Evolutionary conservation across 2,329 filamentous ascomycete species (phyloP).

Genomic region (Nectriaceae sp.): DNA sequence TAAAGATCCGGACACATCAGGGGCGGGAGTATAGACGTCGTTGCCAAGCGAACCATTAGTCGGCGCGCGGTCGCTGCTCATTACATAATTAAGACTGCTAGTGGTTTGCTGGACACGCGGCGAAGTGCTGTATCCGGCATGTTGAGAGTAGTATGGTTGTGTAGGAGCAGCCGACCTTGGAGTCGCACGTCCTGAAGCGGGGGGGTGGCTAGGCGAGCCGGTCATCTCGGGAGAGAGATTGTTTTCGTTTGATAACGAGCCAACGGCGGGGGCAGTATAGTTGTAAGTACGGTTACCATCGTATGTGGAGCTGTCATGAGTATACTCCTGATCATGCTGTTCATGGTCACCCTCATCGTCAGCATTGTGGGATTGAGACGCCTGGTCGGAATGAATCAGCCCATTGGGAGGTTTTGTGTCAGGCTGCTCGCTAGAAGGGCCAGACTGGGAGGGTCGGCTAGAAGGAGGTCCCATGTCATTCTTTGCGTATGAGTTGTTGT

Average conservation of each 20-base stretch:
- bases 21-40: slow-evolving; percentile 71
- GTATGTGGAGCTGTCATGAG: slow-evolving; percentile 77
- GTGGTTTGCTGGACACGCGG: slow-evolving; percentile 70
- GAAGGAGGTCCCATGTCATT: slow-evolving; percentile 87
- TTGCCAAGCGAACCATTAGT: slow-evolving; percentile 59
- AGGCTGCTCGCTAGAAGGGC: slow-evolving; percentile 61
- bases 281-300: slow-evolving; percentile 74
- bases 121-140: slow-evolving; percentile 74
- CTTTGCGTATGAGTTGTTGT: slow-evolving; percentile 70
- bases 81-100: slow-evolving; percentile 86
- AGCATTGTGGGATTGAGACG: slow-evolving; percentile 54
- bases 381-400: slow-evolving; percentile 57
- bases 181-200: slow-evolving; percentile 80
- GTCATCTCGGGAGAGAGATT: slow-evolving; percentile 83
- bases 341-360: slow-evolving; percentile 75
- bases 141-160: slow-evolving; percentile 71
- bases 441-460: slow-evolving; percentile 57
- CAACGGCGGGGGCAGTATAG: slow-evolving; percentile 71
- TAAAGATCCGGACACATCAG: slow-evolving; percentile 56
- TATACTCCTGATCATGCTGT: slow-evolving; percentile 81
- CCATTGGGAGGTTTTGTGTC: slow-evolving; percentile 68
- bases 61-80: slow-evolving; percentile 73
- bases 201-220: slow-evolving; percentile 77
- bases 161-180: slow-evolving; percentile 75
- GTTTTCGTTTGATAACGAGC: slow-evolving; percentile 69